Base-by-base conservation (phyloP, 2,329 filamentous ascomycete genomes). In the Fusarium graminum region DNA sequence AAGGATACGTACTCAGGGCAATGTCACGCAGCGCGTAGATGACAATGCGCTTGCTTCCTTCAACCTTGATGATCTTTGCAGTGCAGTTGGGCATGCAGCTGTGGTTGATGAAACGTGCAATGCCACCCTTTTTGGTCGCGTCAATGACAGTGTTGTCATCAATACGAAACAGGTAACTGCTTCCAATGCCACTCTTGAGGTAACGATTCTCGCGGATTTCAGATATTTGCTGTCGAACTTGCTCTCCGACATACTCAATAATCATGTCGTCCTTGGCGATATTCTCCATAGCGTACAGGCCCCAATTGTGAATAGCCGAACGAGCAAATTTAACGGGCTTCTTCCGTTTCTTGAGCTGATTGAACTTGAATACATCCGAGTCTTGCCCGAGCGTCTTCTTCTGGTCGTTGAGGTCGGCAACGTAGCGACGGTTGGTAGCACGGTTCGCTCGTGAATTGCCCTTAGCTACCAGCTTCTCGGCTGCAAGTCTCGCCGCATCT, bases 261-360 rank as follows among this genome's bases (percentile, higher is more conserved):
- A 99, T 99, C 93, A 99, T 97, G 79, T 99, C 95, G 77, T 97
- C 96, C 77, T 94, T 93, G 61, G 91, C 88, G 67, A 99, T 99
- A 75, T 97, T 95, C 80, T 99, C 95, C 84, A 97, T 94, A 5
- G 95, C 94, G 75, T 99, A 99, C 28, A 99, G 82, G 28, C 95
- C 95, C 95, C 95, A 99, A 74, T 97, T 98, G 80, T 99, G 95
- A 72, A 99, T 99, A 43, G 95, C 95, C 51, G 95, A 99, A 42
- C 95, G 88, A 57, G 94, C 95, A 79, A 99, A 99, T 76, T 96
- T 95, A 77, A 99, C 95, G 2, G 94, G 94, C 84, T 99, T 99
- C 88, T 98, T 99, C 63, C 95, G 92, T 81, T 98, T 99, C 86
- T 98, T 97, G 59, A 99, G 89, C 81, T 98, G 95, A 79, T 99